These are phyloP conservation scores for Emericellopsis cladophorae DNA, from an alignment of 2,329 filamentous ascomycete species.

Conservation along the genomic window DNA sequence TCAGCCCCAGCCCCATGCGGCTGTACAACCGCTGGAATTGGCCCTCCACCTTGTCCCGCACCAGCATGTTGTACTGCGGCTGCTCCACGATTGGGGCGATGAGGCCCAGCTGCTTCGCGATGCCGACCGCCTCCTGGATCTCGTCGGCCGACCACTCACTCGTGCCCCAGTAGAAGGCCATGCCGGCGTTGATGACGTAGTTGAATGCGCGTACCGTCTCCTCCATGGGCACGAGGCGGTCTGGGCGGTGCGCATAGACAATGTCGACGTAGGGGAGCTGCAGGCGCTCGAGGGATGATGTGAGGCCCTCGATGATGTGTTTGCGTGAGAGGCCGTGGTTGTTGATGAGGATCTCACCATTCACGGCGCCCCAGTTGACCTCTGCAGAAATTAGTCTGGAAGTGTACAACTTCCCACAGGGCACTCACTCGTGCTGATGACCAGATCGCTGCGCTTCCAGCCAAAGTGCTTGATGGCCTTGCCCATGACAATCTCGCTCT, in stretches of 20 bases:
- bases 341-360: slow-evolving; percentile 50
- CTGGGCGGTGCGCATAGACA: slow-evolving; percentile 57
- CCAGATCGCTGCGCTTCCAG: slow-evolving; percentile 49
- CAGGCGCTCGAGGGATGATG: slow-evolving; percentile 42
- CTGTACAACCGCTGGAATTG: slow-evolving; percentile 50
- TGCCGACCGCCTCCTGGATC: slow-evolving; percentile 49
- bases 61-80: slow-evolving; percentile 54
- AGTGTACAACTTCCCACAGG: not conserved
- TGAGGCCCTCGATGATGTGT: slow-evolving; percentile 45
- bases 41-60: slow-evolving; percentile 47
- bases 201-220: slow-evolving; percentile 62
- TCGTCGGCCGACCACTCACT: slow-evolving; percentile 59
- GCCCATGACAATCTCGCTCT: slow-evolving; percentile 53
- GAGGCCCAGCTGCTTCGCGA: slow-evolving; percentile 45
- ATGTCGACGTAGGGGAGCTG: slow-evolving; percentile 52
- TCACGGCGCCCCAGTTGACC: slow-evolving; percentile 53
- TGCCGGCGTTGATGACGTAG: slow-evolving; percentile 53
- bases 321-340: slow-evolving; percentile 55
- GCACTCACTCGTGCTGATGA: slow-evolving; percentile 42
- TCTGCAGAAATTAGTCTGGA: slow-evolving; percentile 10
- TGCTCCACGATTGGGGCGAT: slow-evolving; percentile 55
- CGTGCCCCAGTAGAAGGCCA: slow-evolving; percentile 62
- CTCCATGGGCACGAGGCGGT: slow-evolving; percentile 56
- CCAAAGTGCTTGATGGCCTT: slow-evolving; percentile 46
- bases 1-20: slow-evolving; percentile 45